Evolutionary conservation across 208 protist genomes (phyloP).

Genomic region (Vickermania spadyakhi): DNA sequence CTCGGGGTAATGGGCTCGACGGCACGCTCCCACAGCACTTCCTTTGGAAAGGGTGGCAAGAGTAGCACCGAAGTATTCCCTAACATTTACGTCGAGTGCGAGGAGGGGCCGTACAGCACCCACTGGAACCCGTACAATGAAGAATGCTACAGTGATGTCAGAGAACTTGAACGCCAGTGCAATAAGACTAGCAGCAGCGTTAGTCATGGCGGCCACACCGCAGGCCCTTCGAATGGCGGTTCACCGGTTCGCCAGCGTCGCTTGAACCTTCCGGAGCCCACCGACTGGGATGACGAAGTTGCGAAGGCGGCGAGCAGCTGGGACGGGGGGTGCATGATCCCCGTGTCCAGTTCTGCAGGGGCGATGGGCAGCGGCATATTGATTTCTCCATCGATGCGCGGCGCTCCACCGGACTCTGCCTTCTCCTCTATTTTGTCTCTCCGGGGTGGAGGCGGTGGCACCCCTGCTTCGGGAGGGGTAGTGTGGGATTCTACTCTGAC

Average conservation of each 20-base stretch:
- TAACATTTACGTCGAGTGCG: neutral
- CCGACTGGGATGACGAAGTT: neutral
- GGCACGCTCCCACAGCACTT: too few species aligned
- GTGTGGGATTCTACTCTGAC: neutral
- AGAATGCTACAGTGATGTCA: too few species aligned
- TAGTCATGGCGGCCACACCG: too few species aligned
- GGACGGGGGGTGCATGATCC: too few species aligned
- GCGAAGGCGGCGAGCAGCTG: neutral
- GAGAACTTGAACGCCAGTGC: too few species aligned
- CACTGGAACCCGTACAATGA: conserved; percentile 1
- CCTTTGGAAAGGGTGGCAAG: too few species aligned
- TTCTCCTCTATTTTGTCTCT: neutral
- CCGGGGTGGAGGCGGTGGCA: neutral
- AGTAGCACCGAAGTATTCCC: too few species aligned
- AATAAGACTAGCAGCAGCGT: too few species aligned
- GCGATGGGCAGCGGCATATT: neutral
- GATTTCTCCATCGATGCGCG: too few species aligned
- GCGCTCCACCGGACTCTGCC: neutral
- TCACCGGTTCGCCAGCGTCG: neutral
- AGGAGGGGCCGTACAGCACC: neutral
- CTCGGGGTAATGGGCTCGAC: too few species aligned
- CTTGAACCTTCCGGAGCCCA: neutral
- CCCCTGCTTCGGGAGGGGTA: neutral
- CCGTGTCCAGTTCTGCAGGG: neutral
- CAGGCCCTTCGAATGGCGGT: neutral